Evolutionary conservation across 768 basidiomycete genomes (phyloP).

Genomic region (Boletellus sp.): DNA sequence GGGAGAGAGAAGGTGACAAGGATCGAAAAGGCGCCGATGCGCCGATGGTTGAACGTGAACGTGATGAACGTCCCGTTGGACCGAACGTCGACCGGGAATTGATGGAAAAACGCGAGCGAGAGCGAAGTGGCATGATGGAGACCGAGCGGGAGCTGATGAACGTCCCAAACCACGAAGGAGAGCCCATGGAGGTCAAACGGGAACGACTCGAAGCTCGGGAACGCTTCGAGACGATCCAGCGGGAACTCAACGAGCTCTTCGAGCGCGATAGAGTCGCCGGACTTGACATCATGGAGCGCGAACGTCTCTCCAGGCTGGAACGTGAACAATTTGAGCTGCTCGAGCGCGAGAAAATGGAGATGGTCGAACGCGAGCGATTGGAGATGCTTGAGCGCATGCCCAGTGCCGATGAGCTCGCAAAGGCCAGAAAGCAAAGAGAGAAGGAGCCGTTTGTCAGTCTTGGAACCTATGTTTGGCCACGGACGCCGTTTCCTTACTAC

Average conservation of each 20-base stretch:
- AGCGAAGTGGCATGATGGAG: conserved; percentile 11
- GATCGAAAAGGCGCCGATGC: conserved; percentile 17
- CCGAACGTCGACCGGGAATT: conserved; percentile 21
- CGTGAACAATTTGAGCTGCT: conserved; percentile 29
- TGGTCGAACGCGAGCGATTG: conserved; percentile 30
- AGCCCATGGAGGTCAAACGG: conserved; percentile 21
- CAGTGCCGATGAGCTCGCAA: conserved; percentile 31
- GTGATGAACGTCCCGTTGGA: conserved; percentile 20
- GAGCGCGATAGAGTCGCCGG: conserved; percentile 30
- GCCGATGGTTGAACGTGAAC: conserved; percentile 16
- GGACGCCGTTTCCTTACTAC: conserved; percentile 33
- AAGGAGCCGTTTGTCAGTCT: conserved; percentile 29
- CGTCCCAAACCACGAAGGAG: conserved; percentile 15
- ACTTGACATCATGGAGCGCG: conserved; percentile 28
- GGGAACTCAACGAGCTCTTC: conserved; percentile 30
- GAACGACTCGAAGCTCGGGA: conserved; percentile 25
- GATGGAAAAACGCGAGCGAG: conserved; percentile 26
- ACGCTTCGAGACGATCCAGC: conserved; percentile 31
- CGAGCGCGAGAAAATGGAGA: conserved; percentile 29
- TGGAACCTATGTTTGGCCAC: conserved; percentile 30
- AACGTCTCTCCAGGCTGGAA: conserved; percentile 26
- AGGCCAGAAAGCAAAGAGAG: conserved; percentile 28
- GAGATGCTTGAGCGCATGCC: conserved; percentile 32
- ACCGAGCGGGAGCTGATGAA: conserved; percentile 18
- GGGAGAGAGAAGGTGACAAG: conserved; percentile 25